Evolutionary conservation across 1,284 basidiomycete species (phyloP).

Genomic region (Violaceomyces palustris): DNA sequence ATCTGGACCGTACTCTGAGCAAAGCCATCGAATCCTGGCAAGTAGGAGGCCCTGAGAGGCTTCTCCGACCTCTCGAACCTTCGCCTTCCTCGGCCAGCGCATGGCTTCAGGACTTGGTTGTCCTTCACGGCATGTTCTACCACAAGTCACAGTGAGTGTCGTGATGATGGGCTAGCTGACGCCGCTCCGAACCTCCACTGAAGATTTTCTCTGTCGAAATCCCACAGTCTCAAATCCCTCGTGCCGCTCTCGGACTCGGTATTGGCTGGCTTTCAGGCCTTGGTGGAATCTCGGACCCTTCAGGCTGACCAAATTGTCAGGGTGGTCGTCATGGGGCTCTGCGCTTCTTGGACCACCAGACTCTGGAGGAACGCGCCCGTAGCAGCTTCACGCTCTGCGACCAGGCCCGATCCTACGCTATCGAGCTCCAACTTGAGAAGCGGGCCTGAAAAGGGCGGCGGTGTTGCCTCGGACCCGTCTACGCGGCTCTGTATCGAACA

Average conservation of each 20-base stretch:
- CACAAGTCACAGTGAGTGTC: slow-evolving; percentile 15
- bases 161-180: neutral
- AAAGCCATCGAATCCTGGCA: slow-evolving; percentile 28
- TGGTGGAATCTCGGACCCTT: slow-evolving; percentile 23
- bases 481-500: slow-evolving; percentile 58
- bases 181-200: neutral
- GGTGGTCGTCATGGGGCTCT: slow-evolving; percentile 36
- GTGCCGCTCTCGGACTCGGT: slow-evolving; percentile 31
- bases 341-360: slow-evolving; percentile 39
- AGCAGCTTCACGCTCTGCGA: neutral
- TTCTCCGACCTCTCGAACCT: too few species aligned
- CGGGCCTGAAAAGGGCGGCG: slow-evolving; percentile 62
- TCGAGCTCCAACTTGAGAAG: slow-evolving; percentile 79
- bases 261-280: slow-evolving; percentile 20
- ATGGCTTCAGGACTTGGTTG: slow-evolving; percentile 30
- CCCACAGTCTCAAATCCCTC: slow-evolving; percentile 14
- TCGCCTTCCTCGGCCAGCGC: too few species aligned
- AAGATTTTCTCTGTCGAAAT: neutral
- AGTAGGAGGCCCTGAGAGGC: neutral
- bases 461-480: slow-evolving; percentile 5
- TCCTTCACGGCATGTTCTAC: slow-evolving; percentile 42
- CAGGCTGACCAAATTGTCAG: slow-evolving; percentile 42
- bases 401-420: slow-evolving; percentile 60
- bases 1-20: slow-evolving; percentile 62
- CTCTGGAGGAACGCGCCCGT: slow-evolving; percentile 27